Evolutionary conservation across 306 rosid species (phyloP), one percentile per base, ranked within the genome.

Genomic region (Castanea crenata): DNA sequence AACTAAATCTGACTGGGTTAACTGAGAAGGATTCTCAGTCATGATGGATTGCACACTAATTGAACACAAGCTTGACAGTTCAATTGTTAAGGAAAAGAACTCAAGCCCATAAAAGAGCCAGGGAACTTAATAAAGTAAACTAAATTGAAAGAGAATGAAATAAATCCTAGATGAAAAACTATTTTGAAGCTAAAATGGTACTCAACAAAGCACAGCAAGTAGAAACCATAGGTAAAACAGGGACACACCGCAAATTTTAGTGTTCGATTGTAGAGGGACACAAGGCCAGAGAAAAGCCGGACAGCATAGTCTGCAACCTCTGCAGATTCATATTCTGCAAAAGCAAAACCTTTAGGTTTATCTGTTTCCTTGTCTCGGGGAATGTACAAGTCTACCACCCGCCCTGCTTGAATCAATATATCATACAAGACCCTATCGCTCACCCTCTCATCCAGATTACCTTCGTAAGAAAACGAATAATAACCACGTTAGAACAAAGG

Each of bases 381-480:
- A 79, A 95, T 90, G 88, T 92, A 73, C 85, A 95, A 76, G 69
- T 92, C 96, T 20, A 95, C 91, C 51, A 95, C 89, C 27, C 97
- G 84, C 74, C 99, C 97, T 9, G 96, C 98, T 84, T 95, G 96
- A 77, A 92, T 90, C 76, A 95, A 86, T 69, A 92, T 90, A 86
- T 90, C 96, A 80, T 92, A 95, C 80, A 95, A 77, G 86, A 90
- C 90, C 75, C 94, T 90, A 9, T 95, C 99, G 8, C 86, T 92
- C 76, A 92, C 97, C 86, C 92, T 88, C 89, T 95, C 98, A 78
- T 95, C 98, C 83, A 95, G 85, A 86, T 87, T 95, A 68, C 99
- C 99, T 94, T 88, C 32, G 27, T 44, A 69, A 77, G 78, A 73
- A 78, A 78, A 41, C 2, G 49, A 77, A 80, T 68, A 65, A 81